Evolutionary conservation across 306 rosid species (phyloP), one percentile per base, ranked within the genome.

Genomic region (Coriaria nepalensis): DNA sequence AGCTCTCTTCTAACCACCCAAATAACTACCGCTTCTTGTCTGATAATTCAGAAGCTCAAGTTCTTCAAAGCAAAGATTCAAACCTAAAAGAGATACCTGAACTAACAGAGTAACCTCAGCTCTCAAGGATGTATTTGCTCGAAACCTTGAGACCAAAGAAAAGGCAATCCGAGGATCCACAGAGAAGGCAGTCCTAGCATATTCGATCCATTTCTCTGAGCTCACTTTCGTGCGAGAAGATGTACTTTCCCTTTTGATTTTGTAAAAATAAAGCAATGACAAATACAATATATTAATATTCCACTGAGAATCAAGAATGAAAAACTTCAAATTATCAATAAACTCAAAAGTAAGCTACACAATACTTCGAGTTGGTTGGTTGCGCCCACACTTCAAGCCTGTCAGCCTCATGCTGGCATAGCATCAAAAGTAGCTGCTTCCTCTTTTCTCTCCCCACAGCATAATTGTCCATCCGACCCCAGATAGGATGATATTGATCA

Each of bases 301-400:
- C 29, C 29, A 20, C 3, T 20, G 29, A 20, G 29, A 20, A 20
- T 20, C 29, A 20, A 20, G 29, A 3, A 20, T 20, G 3, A 20
- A 20, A 1, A 20, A 20, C 29, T 33, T 6, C 7, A 15, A 37
- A 13, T 14, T 55, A 52, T 33, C 15, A 29, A 58, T 13, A 40
- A 11, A 47, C 49, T 14, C 10, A 56, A 40, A 29, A 55, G 9
- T 35, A 42, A 32, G 10, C 37, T 29, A 62, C 29, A 40, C 43
- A 45, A 40, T 84, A 90, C 98, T 81, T 90, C 38, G 93, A 53
- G 73, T 84, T 90, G 49, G 75, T 79, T 5, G 98, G 98, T 51
- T 90, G 95, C 4, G 95, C 83, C 98, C 98, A 90, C 59, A 90
- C 92, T 53, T 90, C 98, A 62, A 90, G 94, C 80, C 98, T 84